These are phyloP conservation scores for Melastoma candidum DNA, from an alignment of 441 rosid genomes.

Conservation along the genomic window DNA sequence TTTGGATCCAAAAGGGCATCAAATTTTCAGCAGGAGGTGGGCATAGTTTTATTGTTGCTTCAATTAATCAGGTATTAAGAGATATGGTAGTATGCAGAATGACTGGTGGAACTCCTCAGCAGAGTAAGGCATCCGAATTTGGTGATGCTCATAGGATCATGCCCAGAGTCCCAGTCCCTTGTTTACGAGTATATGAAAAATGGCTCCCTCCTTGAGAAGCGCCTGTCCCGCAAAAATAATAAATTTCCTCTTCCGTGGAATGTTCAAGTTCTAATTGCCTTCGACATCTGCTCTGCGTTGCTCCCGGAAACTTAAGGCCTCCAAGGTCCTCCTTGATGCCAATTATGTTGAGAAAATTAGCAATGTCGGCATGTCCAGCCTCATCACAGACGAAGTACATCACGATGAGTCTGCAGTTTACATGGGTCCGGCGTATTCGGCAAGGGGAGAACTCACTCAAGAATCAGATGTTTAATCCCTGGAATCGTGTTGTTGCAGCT, in stretches of 20 bases:
- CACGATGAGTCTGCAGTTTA: conserved; percentile 20
- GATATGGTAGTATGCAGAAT: neutral
- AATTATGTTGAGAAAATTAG: conserved; percentile 54
- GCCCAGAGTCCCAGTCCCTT: conserved; percentile 73
- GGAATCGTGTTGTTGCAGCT: conserved; percentile 64
- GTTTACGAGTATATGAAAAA: conserved; percentile 60
- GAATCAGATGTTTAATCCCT: conserved; percentile 73
- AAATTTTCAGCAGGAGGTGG: conserved; percentile 63
- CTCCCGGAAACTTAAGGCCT: conserved; percentile 70
- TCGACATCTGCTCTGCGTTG: conserved; percentile 72
- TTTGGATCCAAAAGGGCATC: conserved; percentile 51
- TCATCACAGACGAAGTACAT: conserved; percentile 27
- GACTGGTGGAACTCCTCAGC: conserved; percentile 69
- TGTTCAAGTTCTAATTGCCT: conserved; percentile 48
- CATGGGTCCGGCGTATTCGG: conserved; percentile 47
- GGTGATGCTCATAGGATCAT: conserved; percentile 60
- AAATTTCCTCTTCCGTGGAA: conserved; percentile 58
- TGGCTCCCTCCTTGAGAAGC: conserved; percentile 60
- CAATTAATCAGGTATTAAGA: neutral
- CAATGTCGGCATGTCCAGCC: conserved; percentile 50
- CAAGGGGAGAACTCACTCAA: conserved; percentile 35
- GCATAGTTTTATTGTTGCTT: conserved; percentile 1
- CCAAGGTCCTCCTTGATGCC: conserved; percentile 72
- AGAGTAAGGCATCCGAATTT: conserved; percentile 86
- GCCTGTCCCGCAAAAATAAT: conserved; percentile 41